phyloP scores from a whole-genome alignment of 164 flowering plant genomes.

The Berberis vulgaris region DNA sequence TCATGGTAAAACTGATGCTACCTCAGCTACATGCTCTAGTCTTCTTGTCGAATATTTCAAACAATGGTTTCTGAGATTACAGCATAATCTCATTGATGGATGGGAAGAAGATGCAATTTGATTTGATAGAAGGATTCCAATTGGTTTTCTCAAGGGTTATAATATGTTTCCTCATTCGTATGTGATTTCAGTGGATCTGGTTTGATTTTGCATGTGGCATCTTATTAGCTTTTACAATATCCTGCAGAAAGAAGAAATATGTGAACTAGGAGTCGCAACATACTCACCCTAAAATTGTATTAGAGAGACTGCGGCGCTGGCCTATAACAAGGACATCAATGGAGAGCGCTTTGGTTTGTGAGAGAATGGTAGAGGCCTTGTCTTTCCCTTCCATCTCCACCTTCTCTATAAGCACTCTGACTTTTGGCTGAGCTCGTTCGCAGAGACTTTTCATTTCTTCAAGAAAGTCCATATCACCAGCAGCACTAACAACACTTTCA shows the following conservation, averaged over 20 bases:
- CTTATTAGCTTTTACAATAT: not conserved
- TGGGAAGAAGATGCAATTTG: too few relatives aligned
- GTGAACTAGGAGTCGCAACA: not conserved
- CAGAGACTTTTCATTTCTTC: constrained; percentile 50
- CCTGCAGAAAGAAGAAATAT: not conserved
- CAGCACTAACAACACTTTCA: constrained; percentile 3
- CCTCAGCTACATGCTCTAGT: too few relatives aligned
- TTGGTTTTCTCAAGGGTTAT: too few relatives aligned
- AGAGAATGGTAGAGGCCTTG: constrained; percentile 47
- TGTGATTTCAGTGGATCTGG: too few relatives aligned
- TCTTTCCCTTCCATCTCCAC: constrained; percentile 45
- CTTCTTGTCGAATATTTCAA: too few relatives aligned
- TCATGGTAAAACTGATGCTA: too few relatives aligned
- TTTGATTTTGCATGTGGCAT: not conserved
- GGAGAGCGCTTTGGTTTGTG: constrained; percentile 16
- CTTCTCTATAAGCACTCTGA: constrained; percentile 33
- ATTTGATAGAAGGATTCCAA: too few relatives aligned
- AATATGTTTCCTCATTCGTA: too few relatives aligned
- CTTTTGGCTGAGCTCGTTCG: constrained; percentile 32
- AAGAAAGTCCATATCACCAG: constrained; percentile 35
- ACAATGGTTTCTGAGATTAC: too few relatives aligned
- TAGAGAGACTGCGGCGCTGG: constrained; percentile 48
- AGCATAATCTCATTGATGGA: too few relatives aligned
- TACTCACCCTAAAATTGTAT: constrained; percentile 51
- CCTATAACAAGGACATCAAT: constrained; percentile 58